Percentiles rank a stretch among this genome's conserved stretches.
Evolutionary conservation across 2,329 filamentous ascomycete genomes (phyloP).

Genomic region (Colletotrichum sp.): DNA sequence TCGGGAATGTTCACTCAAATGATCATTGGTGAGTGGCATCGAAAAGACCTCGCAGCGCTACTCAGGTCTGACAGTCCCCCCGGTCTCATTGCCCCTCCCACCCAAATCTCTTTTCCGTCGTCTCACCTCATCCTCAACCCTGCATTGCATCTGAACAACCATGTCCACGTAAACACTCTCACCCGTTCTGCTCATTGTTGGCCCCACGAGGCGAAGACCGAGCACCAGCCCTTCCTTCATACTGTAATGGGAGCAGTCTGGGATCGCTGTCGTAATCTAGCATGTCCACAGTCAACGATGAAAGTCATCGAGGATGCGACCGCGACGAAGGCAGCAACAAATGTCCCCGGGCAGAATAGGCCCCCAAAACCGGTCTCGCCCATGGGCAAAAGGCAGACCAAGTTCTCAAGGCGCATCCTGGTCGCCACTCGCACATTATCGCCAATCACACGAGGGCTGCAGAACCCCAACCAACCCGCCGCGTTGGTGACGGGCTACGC

Average conservation of each 20-base stretch:
- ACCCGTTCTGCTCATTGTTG: not conserved
- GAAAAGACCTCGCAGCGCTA: not conserved
- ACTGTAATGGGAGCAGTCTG: not conserved
- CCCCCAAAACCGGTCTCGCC: not conserved
- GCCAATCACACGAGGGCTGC: not conserved
- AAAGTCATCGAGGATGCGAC: not conserved
- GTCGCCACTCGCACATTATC: conserved; percentile 1
- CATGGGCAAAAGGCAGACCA: not conserved
- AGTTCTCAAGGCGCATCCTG: not conserved
- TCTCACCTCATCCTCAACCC: conserved; percentile 22
- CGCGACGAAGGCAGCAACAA: not conserved
- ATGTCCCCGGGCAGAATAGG: not conserved
- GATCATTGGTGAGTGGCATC: not conserved
- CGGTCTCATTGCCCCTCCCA: not conserved
- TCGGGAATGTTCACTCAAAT: not conserved
- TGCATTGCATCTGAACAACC: conserved; percentile 6
- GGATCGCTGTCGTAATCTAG: not conserved
- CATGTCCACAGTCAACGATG: not conserved
- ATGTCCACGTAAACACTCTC: not conserved
- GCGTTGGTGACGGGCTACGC: not conserved
- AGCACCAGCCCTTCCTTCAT: not conserved
- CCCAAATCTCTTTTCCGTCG: conserved; percentile 1
- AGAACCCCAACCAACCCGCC: not conserved
- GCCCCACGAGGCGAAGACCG: not conserved
- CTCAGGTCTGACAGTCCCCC: not conserved